Conservation (phyloP, 1,284 basidiomycete species). For the Malassezia equina region DNA sequence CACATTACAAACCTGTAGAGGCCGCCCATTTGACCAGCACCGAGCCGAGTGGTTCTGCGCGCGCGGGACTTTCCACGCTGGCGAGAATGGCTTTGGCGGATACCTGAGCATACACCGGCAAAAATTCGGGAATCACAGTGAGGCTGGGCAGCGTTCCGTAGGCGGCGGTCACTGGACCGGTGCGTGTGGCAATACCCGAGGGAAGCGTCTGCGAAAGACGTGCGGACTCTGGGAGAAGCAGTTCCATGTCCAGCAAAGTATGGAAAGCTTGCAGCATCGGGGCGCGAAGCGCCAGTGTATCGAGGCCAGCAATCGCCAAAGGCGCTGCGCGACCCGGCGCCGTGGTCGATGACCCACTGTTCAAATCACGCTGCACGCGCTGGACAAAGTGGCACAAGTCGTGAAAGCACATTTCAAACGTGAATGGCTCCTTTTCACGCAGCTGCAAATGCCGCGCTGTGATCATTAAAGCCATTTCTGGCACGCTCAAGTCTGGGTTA, state of each 20-base stretch:
- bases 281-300: slow-evolving; percentile 1
- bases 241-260: slow-evolving; percentile 15
- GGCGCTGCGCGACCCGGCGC: neutral
- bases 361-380: slow-evolving; percentile 11
- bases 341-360: neutral
- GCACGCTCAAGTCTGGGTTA: slow-evolving; percentile 27
- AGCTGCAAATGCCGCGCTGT: slow-evolving; percentile 38
- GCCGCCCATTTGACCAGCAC: slow-evolving; percentile 13
- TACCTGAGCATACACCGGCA: slow-evolving; percentile 7
- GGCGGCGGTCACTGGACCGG: slow-evolving; percentile 12
- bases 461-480: slow-evolving; percentile 37
- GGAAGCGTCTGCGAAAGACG: slow-evolving; percentile 13
- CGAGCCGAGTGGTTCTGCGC: slow-evolving; percentile 3
- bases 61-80: neutral
- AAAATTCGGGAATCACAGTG: slow-evolving; percentile 9
- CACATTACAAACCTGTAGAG: slow-evolving; percentile 10
- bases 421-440: slow-evolving; percentile 35
- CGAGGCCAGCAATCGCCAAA: slow-evolving; percentile 2
- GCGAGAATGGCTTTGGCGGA: slow-evolving; percentile 11
- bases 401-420: slow-evolving; percentile 43
- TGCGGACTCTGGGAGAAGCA: slow-evolving; percentile 21
- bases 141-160: slow-evolving; percentile 8
- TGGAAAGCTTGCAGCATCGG: slow-evolving; percentile 16
- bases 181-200: slow-evolving; percentile 7
- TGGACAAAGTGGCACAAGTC: slow-evolving; percentile 30